Evolutionary conservation across 2,329 filamentous ascomycete species (phyloP), one percentile per base, ranked within the genome.

Genomic region (Cladosporium sp.): DNA sequence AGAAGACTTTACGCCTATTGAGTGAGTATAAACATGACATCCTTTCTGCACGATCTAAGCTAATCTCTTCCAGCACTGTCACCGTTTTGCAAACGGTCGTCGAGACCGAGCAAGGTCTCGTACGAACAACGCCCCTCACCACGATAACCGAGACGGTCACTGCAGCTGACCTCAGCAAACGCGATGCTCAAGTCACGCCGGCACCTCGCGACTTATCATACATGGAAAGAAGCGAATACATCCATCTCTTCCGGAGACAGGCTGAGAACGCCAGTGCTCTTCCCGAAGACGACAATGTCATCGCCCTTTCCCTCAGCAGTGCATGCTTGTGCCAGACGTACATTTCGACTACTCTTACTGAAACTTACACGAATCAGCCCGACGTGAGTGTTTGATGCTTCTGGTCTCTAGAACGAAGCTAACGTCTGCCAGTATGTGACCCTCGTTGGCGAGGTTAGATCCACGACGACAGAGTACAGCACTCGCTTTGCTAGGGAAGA

Each of bases 271-370:
- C 41, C 42, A 40, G 37, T 13, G 17, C 54, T 39, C 37, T 49
- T 15, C 20, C 37, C 20, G 42, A 48, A 32, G 47, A 27, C 11
- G 44, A 48, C 27, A 36, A 54, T 2, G 55, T 42, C 9, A 45
- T 63, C 32, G 58, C 58, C 9, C 51, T 59, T 2, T 55, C 60
- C 2, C 64, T 68, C 47, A 61, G 59, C 12, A 68, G 64, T 47
- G 65, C 65, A 34, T 68, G 66, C 50, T 40, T 27, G n/a, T 67
- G 65, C 48, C 61, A 62, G 36, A 53, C 50, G 6, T 61, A 58
- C 41, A 53, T 42, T 17, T 57, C 55, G 1, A 39, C 59, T 9
- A 64, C 61, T 3, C 55, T 62, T 5, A 64, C 61, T 1, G 41
- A 56, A 17, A 66, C 64, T 3, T 61, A 54, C 45, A 65, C 65